A percentile compares a stretch with the other conserved stretches of the same genome.
Evolutionary conservation across 2,329 filamentous ascomycete genomes (phyloP).

Genomic region (Exophiala alcalophila): DNA sequence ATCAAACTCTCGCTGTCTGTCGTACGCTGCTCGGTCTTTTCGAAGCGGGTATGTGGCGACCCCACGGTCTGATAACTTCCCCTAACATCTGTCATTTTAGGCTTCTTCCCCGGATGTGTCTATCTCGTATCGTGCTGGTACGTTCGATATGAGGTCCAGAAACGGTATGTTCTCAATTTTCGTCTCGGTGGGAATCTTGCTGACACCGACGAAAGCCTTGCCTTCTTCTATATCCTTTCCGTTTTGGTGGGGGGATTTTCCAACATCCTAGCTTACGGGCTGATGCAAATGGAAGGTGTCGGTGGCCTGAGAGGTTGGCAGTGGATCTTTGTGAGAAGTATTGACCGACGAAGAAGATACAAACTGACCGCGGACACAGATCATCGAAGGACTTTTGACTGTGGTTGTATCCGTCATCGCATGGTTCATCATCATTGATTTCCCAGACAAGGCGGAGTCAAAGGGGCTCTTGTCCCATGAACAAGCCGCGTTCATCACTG

Average conservation of each 20-base stretch:
- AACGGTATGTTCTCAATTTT: constrained; percentile 19
- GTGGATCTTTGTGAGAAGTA: constrained; percentile 29
- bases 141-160: constrained; percentile 24
- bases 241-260: constrained; percentile 21
- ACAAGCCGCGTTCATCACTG: constrained; percentile 32
- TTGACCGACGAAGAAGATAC: background rate
- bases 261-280: constrained; percentile 24
- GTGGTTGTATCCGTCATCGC: constrained; percentile 30
- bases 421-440: constrained; percentile 33
- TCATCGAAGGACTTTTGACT: constrained; percentile 31
- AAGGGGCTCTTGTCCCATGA: constrained; percentile 13
- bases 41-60: constrained; percentile 41
- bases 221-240: constrained; percentile 23
- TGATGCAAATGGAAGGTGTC: constrained; percentile 27
- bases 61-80: background rate
- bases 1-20: constrained; percentile 66
- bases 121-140: constrained; percentile 27
- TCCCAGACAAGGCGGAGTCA: constrained; percentile 33
- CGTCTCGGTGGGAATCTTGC: background rate
- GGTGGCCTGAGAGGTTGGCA: constrained; percentile 31
- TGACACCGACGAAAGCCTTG: constrained; percentile 8
- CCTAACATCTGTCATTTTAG: no score
- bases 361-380: no score
- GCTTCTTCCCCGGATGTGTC: constrained; percentile 23
- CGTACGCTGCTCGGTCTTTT: constrained; percentile 63